Evolutionary conservation across 1,284 basidiomycete species (phyloP).

Genomic region (Caloboletus inedulis): DNA sequence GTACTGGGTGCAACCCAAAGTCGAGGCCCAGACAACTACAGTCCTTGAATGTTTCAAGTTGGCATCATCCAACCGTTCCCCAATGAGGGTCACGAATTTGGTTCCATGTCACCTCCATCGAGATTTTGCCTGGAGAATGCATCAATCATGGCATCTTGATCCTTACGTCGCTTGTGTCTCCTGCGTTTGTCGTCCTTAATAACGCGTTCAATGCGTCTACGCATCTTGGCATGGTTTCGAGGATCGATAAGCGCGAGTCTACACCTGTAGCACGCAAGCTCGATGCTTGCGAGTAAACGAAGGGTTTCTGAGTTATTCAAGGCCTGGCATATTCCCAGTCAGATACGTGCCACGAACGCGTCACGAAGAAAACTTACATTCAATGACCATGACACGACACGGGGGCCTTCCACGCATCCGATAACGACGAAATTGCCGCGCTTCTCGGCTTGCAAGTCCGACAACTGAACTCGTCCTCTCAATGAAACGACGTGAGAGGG

Average conservation of each 20-base stretch:
- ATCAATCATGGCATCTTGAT: slow-evolving; percentile 74
- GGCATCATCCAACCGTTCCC: slow-evolving; percentile 7
- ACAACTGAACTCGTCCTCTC: slow-evolving; percentile 42
- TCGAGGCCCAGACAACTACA: slow-evolving; percentile 8
- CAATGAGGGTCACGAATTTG: slow-evolving; percentile 22
- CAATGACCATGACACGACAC: slow-evolving; percentile 79
- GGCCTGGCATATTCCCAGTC: slow-evolving; percentile 44
- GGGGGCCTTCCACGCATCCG: slow-evolving; percentile 64
- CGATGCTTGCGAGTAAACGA: slow-evolving; percentile 72
- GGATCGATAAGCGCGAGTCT: slow-evolving; percentile 64
- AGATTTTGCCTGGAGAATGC: slow-evolving; percentile 66
- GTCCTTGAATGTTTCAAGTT: slow-evolving; percentile 12
- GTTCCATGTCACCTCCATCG: slow-evolving; percentile 33
- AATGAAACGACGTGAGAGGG: slow-evolving; percentile 5
- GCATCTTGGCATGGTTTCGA: slow-evolving; percentile 54
- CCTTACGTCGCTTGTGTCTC: slow-evolving; percentile 73
- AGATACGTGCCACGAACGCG: slow-evolving; percentile 5
- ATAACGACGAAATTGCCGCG: slow-evolving; percentile 81
- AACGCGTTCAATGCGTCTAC: slow-evolving; percentile 66
- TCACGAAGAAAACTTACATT: slow-evolving; percentile 48
- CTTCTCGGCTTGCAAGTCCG: slow-evolving; percentile 76
- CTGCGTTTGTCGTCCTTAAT: slow-evolving; percentile 78
- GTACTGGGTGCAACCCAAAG: slow-evolving; percentile 11
- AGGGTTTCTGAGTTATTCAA: slow-evolving; percentile 77
- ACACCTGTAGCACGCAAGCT: slow-evolving; percentile 74